Base-by-base conservation (phyloP, 2,329 filamentous ascomycete genomes). In the Epichloe elymi region DNA sequence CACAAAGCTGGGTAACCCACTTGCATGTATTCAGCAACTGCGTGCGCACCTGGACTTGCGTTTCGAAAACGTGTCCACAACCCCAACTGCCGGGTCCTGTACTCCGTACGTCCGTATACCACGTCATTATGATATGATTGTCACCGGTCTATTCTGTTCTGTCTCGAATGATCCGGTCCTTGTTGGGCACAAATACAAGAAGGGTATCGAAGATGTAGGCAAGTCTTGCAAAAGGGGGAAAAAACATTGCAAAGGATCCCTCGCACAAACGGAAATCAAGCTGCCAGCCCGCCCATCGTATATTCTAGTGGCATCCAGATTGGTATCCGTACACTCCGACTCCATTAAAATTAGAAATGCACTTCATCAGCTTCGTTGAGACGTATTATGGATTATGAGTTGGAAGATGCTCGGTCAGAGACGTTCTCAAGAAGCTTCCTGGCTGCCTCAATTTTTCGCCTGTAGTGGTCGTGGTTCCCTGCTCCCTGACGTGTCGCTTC, bases 391-490 rank as follows among this genome's bases (percentile, higher is more conserved):
- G 33, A 35, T 41, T 42, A 42, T 15, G 17, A 12, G 15, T 46
- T n/a, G 38, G 33, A 38, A 23, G 19, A 43, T 19, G 17, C 19
- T 36, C 19, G 23, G 35, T 48, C 50, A 8, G 37, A 37, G 4
- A 43, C 23, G 17, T 40, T 50, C 57, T 91, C 86, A 33, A 95
- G 71, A 3, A 87, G 76, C 49, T 79, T 75, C 53, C 82, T 80
- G 5, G 88, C 89, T 49, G 81, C 79, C 57, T 94, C 87, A 48
- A 95, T 74, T 57, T 85, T 75, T 55, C 85, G 73, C 53, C 88
- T 74, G 65, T 86, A 81, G 53, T 83, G 73, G 50, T 83, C 73
- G 52, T 82, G 74, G 47, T 75, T 76, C 57, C 86, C 78, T 54
- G 78, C 67, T 58, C 74, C 74, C 52, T 75, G 67, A 56, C 69